Percentiles rank a stretch among this genome's conserved stretches.
These are phyloP conservation scores for Plantago ovata DNA, from an alignment of 257 asterid species.

Conservation along the genomic window DNA sequence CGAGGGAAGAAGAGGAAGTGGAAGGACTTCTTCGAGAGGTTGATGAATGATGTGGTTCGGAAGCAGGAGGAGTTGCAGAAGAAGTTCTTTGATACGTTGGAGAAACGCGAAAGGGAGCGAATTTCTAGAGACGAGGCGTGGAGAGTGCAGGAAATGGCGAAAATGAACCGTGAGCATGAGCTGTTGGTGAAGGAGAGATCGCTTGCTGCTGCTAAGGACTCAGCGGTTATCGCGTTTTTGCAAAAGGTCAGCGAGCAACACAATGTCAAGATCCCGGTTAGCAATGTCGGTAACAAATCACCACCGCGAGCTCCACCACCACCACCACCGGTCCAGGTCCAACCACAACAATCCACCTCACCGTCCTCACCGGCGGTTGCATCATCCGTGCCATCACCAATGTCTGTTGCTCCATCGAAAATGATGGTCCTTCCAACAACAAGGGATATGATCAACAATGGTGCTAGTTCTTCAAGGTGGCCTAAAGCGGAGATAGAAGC, in stretches of 20 bases:
- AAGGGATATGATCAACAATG: conserved; percentile 14
- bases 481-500: conserved; percentile 90
- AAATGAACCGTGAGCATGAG: conserved; percentile 74
- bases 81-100: conserved; percentile 64
- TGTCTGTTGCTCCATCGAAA: conserved; percentile 5
- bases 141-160: conserved; percentile 71
- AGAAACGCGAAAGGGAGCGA: conserved; percentile 77
- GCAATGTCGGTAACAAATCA: not conserved
- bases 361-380: conserved; percentile 9
- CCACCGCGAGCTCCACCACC: conserved; percentile 19
- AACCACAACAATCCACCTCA: not conserved
- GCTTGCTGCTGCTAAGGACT: conserved; percentile 66
- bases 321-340: conserved; percentile 6
- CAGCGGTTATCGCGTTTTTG: conserved; percentile 67
- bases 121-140: conserved; percentile 76
- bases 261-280: conserved; percentile 29
- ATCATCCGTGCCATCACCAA: conserved; percentile 8
- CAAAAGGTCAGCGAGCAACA: conserved; percentile 58
- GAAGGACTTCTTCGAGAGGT: conserved; percentile 64
- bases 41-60: conserved; percentile 58
- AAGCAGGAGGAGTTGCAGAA: conserved; percentile 84
- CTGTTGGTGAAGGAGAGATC: conserved; percentile 77
- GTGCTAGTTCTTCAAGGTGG: conserved; percentile 73
- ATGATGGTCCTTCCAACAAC: not conserved
- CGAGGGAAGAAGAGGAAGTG: conserved; percentile 71